Conservation (phyloP, 352 stramenopile genomes). For the Phytopythium aichiense region DNA sequence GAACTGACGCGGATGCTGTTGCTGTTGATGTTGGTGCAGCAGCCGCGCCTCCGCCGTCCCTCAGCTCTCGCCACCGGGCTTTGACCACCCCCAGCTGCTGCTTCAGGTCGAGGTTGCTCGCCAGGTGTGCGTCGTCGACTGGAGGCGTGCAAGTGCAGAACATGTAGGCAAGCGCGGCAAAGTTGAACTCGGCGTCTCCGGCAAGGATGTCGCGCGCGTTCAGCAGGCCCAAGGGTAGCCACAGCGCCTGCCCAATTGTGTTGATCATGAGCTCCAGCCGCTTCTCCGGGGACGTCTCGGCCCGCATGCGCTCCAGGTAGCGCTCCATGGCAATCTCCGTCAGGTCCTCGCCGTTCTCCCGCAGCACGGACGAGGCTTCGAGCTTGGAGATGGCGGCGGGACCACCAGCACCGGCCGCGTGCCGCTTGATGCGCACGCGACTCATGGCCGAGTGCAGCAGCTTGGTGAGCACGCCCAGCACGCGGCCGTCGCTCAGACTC, state of each 20-base stretch:
- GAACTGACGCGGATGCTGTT: slow-evolving; percentile 3
- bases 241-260: slow-evolving; percentile 68
- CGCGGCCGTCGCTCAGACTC: slow-evolving; percentile 57
- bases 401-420: slow-evolving; percentile 10
- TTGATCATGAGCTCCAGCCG: slow-evolving; percentile 66
- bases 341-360: slow-evolving; percentile 76
- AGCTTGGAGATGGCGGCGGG: slow-evolving; percentile 32
- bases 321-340: slow-evolving; percentile 73
- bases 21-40: slow-evolving; percentile 3
- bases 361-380: slow-evolving; percentile 52
- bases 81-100: slow-evolving; percentile 50
- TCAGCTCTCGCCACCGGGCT: slow-evolving; percentile 59
- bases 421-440: slow-evolving; percentile 33
- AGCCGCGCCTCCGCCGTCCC: slow-evolving; percentile 13
- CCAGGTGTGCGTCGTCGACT: slow-evolving; percentile 44
- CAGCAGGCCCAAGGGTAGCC: slow-evolving; percentile 55
- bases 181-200: slow-evolving; percentile 74
- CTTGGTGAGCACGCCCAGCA: slow-evolving; percentile 54
- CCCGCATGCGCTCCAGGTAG: slow-evolving; percentile 62
- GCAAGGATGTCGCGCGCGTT: slow-evolving; percentile 64
- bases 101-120: slow-evolving; percentile 47
- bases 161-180: slow-evolving; percentile 62
- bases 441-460: slow-evolving; percentile 65
- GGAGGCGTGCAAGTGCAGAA: slow-evolving; percentile 62
- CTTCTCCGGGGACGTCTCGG: slow-evolving; percentile 46